Percentiles rank a stretch among this genome's conserved stretches.
phyloP scores from a whole-genome alignment of 768 basidiomycete genomes.

The Pleurotus tuber-regium region DNA sequence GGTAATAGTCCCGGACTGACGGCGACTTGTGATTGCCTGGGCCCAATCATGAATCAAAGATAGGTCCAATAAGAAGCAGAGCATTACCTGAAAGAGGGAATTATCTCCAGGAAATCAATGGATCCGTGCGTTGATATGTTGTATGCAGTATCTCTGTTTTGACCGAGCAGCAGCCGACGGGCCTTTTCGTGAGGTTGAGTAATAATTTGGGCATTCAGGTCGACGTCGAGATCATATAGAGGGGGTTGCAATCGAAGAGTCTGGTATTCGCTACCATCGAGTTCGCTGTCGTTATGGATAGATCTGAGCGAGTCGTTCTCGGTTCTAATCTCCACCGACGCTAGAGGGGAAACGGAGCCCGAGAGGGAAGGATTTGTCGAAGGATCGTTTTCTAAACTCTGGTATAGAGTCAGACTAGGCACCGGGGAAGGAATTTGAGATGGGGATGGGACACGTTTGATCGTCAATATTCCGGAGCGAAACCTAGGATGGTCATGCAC shows the following conservation, averaged over 20 bases:
- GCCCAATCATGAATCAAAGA: neutral
- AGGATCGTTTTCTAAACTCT: neutral
- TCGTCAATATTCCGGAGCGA: conserved; percentile 4
- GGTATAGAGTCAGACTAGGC: neutral
- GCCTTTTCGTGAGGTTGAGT: conserved; percentile 31
- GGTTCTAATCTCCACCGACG: neutral
- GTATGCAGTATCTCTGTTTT: conserved; percentile 16
- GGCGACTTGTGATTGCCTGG: conserved; percentile 1
- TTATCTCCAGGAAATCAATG: conserved; percentile 27
- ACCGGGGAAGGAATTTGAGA: neutral
- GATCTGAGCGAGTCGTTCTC: too few species aligned
- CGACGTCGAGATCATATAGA: conserved; percentile 11
- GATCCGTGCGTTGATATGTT: conserved; percentile 38
- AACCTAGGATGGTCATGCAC: neutral
- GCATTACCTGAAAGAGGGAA: conserved; percentile 19
- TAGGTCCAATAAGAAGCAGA: conserved; percentile 5
- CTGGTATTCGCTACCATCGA: too few species aligned
- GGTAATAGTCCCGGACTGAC: neutral
- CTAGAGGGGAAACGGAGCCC: neutral
- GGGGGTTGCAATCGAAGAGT: too few species aligned
- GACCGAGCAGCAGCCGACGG: conserved; percentile 31
- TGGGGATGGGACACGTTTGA: neutral
- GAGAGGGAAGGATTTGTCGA: neutral
- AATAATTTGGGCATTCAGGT: conserved; percentile 17
- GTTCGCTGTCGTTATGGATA: too few species aligned